Conservation (phyloP, 192 early-diverging fungal genomes). For the Podila horticola region DNA sequence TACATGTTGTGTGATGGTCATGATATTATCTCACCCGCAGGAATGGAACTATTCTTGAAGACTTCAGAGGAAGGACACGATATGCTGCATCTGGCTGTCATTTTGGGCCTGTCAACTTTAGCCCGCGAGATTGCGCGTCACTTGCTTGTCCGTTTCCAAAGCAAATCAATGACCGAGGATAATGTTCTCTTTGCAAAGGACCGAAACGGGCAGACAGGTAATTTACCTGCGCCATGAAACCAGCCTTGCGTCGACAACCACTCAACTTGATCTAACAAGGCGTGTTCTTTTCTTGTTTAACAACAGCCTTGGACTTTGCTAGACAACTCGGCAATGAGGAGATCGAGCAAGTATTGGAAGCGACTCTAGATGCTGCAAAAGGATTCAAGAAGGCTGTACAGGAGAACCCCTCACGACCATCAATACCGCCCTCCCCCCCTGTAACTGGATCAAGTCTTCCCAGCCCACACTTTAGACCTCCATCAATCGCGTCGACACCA, state of each 20-base stretch:
- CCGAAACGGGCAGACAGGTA: constrained; percentile 30
- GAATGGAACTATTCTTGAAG: constrained; percentile 9
- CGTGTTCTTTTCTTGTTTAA: not conserved
- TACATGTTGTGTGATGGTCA: constrained; percentile 39
- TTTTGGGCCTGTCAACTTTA: constrained; percentile 27
- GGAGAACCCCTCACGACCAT: not conserved
- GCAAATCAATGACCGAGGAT: not conserved
- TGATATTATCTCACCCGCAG: constrained; percentile 12
- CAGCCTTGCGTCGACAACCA: not conserved
- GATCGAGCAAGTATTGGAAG: constrained; percentile 22
- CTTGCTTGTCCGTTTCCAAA: constrained; percentile 9
- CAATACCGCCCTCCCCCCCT: not conserved
- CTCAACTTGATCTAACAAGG: not conserved
- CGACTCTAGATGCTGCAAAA: constrained; percentile 10
- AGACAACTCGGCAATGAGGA: constrained; percentile 9
- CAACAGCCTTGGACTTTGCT: constrained; percentile 36
- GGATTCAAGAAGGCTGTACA: constrained; percentile 15
- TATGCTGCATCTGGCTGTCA: constrained; percentile 31
- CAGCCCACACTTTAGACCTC: not conserved
- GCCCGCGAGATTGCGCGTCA: constrained; percentile 42
- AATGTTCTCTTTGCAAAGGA: constrained; percentile 15
- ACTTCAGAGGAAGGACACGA: constrained; percentile 24
- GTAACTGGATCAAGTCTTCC: not conserved
- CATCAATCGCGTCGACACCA: not conserved
- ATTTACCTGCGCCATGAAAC: not conserved